Percentiles rank a stretch among this genome's conserved stretches.
phyloP scores from a whole-genome alignment of 805 yeast genomes.

The Saccharomycopsis sp. region DNA sequence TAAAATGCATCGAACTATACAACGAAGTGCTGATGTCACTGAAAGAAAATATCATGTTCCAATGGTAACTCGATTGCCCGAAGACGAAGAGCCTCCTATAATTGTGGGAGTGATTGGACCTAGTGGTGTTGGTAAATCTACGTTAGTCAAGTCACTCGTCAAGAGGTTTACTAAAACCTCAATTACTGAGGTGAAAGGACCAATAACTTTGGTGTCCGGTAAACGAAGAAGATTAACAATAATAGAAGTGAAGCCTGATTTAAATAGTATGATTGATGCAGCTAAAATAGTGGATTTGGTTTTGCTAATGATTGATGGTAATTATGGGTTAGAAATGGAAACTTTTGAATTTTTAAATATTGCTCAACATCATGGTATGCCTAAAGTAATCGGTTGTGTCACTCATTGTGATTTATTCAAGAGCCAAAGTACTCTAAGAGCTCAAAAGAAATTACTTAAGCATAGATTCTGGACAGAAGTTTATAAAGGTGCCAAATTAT shows the following conservation, averaged over 20 bases:
- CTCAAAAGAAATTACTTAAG: conserved; percentile 85
- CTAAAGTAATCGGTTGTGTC: conserved; percentile 89
- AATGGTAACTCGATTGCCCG: conserved; percentile 95
- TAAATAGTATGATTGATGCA: conserved; percentile 92
- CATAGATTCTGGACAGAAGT: conserved; percentile 99
- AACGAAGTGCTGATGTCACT: conserved; percentile 70
- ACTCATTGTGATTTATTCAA: conserved; percentile 94
- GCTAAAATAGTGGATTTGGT: conserved; percentile 95
- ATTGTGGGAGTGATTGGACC: conserved; percentile 97
- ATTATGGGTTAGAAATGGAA: conserved; percentile 98
- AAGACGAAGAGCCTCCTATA: conserved; percentile 95
- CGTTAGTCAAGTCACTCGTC: conserved; percentile 82
- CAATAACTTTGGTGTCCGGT: conserved; percentile 94
- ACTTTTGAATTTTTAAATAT: conserved; percentile 97
- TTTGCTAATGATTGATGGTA: conserved; percentile 85
- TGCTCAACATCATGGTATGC: conserved; percentile 99
- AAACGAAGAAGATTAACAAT: conserved; percentile 89
- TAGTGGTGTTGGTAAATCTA: conserved; percentile 96
- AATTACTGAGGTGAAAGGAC: conserved; percentile 83
- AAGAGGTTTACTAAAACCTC: conserved; percentile 84
- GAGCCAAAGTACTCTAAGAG: conserved; percentile 79
- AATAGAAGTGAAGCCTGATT: conserved; percentile 85
- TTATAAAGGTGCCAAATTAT: conserved; percentile 94
- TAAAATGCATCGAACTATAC: conserved; percentile 76
- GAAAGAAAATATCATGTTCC: conserved; percentile 92